phyloP scores from a whole-genome alignment of 202 grass and related monocot species.

The Musa balbisiana region DNA sequence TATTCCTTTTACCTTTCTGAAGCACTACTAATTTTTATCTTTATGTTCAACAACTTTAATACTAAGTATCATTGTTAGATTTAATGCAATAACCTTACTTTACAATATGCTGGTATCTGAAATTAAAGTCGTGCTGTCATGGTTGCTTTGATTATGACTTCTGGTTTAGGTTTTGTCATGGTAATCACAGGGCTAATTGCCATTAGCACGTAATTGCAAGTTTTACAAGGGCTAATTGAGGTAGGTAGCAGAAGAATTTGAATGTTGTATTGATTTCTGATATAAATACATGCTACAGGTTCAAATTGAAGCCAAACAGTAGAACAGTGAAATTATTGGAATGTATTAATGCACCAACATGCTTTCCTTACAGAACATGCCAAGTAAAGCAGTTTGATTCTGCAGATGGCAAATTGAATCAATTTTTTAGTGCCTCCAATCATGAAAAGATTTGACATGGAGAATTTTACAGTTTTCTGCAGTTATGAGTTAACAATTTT shows the following conservation, averaged over 20 bases:
- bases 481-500: too few species aligned
- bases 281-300: background rate
- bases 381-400: background rate
- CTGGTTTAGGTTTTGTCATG: background rate
- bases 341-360: background rate
- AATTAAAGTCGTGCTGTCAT: background rate
- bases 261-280: background rate
- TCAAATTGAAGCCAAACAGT: background rate
- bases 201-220: background rate
- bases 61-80: background rate
- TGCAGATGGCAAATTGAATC: background rate
- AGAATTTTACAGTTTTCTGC: too few species aligned
- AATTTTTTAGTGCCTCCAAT: background rate
- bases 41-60: conserved; percentile 5
- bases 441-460: background rate
- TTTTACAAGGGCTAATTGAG: background rate
- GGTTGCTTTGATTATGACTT: background rate
- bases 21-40: background rate
- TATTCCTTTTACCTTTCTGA: conserved; percentile 11
- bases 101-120: background rate
- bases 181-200: background rate
- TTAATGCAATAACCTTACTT: background rate
- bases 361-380: background rate
- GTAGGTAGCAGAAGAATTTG: background rate
- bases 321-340: background rate